Percentiles rank a stretch among this genome's conserved stretches.
phyloP scores from a whole-genome alignment of 805 yeast species.

The Saccharomycopsis amapae region DNA sequence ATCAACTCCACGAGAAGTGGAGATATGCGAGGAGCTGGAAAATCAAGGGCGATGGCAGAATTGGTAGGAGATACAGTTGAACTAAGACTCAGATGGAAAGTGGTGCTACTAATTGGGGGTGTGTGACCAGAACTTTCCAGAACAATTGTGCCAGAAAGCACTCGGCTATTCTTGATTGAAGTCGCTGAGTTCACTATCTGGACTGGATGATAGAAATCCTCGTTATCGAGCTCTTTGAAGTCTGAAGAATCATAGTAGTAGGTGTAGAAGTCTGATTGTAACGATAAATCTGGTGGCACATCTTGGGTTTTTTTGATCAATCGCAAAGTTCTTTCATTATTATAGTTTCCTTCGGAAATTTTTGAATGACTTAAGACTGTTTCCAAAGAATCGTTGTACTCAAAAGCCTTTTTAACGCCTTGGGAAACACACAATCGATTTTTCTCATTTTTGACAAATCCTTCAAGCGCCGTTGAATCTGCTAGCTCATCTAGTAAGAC shows the following conservation, averaged over 20 bases:
- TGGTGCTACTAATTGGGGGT: too few species aligned
- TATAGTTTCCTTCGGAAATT: constrained; percentile 14
- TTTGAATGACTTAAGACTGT: constrained; percentile 19
- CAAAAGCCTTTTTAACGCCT: constrained; percentile 23
- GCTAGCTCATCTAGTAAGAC: constrained; percentile 43
- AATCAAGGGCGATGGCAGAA: constrained; percentile 8
- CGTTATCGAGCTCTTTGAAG: too few species aligned
- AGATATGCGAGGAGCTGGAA: constrained; percentile 39
- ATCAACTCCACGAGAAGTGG: constrained; percentile 63
- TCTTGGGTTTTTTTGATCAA: not conserved
- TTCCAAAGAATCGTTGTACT: not conserved
- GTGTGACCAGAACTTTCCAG: not conserved
- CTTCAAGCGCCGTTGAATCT: constrained; percentile 28
- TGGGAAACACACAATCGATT: constrained; percentile 17
- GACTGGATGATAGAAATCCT: too few species aligned
- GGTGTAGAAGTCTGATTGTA: constrained; percentile 1
- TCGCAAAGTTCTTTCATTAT: constrained; percentile 2
- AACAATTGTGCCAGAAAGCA: not conserved
- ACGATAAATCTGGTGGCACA: not conserved
- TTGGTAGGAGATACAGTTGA: not conserved
- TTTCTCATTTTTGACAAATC: too few species aligned
- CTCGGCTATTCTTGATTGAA: constrained; percentile 3
- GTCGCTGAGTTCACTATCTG: constrained; percentile 9
- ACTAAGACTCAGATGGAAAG: not conserved
- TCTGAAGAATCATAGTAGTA: not conserved